Evolutionary conservation across 352 stramenopile species (phyloP).

Genomic region (Globisporangium radiosum): DNA sequence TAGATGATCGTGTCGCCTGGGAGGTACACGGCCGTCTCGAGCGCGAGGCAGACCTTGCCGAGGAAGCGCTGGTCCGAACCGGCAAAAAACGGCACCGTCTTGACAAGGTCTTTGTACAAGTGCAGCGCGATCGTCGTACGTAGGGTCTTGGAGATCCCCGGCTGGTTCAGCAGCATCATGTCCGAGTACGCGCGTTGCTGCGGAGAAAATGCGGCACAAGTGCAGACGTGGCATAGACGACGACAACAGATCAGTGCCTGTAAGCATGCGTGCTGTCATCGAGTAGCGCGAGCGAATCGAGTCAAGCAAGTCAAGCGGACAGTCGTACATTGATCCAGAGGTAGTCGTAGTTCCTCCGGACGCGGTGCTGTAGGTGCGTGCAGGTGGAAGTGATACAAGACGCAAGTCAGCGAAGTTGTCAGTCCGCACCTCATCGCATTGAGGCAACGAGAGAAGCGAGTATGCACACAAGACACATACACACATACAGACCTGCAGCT

Average conservation of each 20-base stretch:
- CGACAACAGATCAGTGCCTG: conserved; percentile 1
- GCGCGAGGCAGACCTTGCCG: conserved; percentile 68
- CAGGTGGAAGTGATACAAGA: background rate
- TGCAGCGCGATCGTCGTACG: conserved; percentile 73
- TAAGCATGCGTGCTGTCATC: background rate
- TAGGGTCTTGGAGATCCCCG: conserved; percentile 68
- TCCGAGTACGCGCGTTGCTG: conserved; percentile 82
- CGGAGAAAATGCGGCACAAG: background rate
- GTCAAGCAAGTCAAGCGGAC: background rate
- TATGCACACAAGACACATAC: background rate
- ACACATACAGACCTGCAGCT: conserved; percentile 31
- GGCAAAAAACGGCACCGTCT: conserved; percentile 76
- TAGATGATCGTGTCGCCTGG: conserved; percentile 79
- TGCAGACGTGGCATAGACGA: background rate
- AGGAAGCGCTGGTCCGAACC: conserved; percentile 66
- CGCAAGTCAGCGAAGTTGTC: background rate
- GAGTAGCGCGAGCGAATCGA: background rate
- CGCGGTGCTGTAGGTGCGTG: conserved; percentile 32
- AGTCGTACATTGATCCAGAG: conserved; percentile 75
- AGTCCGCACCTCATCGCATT: background rate
- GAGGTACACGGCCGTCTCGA: conserved; percentile 74
- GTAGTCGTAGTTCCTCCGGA: conserved; percentile 80
- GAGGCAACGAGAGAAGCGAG: background rate
- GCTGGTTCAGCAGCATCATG: conserved; percentile 79
- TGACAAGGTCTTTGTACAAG: conserved; percentile 75